phyloP scores from a whole-genome alignment of 192 early-diverging fungal genomes.

The Podochytrium sp. region DNA sequence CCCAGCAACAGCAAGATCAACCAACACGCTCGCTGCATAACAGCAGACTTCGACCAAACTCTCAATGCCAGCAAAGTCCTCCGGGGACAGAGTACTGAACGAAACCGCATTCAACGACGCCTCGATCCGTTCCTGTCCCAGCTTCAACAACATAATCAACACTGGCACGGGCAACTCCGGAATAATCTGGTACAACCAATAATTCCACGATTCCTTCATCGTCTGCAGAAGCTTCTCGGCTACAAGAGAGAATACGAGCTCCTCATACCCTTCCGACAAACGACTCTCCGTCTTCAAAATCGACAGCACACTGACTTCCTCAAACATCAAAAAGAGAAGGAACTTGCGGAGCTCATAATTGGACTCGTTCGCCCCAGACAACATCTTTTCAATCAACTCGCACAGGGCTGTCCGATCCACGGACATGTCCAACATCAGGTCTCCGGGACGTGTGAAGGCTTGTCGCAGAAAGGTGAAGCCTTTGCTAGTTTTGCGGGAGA shows the following conservation, averaged over 20 bases:
- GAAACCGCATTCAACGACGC: background rate
- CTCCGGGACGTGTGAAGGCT: background rate
- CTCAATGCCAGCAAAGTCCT: constrained; percentile 9
- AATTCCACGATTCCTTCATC: background rate
- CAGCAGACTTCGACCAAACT: constrained; percentile 13
- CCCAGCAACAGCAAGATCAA: background rate
- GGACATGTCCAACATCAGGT: constrained; percentile 12
- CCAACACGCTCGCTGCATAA: constrained; percentile 7
- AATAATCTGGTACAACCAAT: constrained; percentile 15
- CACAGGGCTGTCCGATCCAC: background rate
- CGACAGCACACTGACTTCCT: constrained; percentile 6
- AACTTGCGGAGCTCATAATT: constrained; percentile 7
- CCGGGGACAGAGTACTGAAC: background rate
- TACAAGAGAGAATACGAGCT: background rate
- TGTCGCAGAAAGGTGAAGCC: background rate
- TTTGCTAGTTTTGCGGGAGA: background rate
- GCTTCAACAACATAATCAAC: background rate
- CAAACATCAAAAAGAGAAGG: constrained; percentile 12
- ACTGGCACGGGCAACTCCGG: constrained; percentile 1
- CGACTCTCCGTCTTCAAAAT: background rate
- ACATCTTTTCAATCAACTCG: background rate
- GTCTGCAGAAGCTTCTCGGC: background rate
- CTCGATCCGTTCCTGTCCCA: background rate
- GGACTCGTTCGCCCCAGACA: background rate
- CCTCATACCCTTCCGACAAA: constrained; percentile 3